A percentile compares a stretch with the other conserved stretches of the same genome.
These are phyloP conservation scores for Eimeria tenella DNA, from an alignment of 169 alveolate species.

Conservation along the genomic window DNA sequence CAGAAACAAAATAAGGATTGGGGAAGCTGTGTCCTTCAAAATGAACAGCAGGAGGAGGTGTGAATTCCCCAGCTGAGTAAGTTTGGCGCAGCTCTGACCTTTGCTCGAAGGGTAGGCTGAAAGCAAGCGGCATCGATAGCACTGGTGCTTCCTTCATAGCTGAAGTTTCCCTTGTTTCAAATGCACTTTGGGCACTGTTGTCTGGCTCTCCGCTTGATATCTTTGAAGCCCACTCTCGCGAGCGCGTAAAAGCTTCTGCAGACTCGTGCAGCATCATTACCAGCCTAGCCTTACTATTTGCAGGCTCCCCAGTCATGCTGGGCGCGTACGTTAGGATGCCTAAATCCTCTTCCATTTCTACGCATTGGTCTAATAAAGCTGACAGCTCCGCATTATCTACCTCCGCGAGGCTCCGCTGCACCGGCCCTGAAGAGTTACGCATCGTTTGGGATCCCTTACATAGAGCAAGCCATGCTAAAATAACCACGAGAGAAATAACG, in stretches of 20 bases:
- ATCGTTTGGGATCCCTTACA: background rate
- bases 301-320: background rate
- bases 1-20: too few relatives aligned
- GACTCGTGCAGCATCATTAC: background rate
- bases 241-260: background rate
- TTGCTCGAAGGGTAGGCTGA: too few relatives aligned
- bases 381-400: background rate
- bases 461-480: background rate
- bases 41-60: too few relatives aligned
- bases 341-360: background rate
- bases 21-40: too few relatives aligned
- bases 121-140: too few relatives aligned
- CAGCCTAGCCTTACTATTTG: conserved; percentile 17
- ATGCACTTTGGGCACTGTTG: too few relatives aligned
- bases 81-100: too few relatives aligned
- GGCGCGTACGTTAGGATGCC: background rate
- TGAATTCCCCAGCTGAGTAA: too few relatives aligned
- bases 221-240: background rate
- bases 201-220: too few relatives aligned
- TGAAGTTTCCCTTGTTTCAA: too few relatives aligned
- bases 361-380: background rate
- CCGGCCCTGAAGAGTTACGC: background rate
- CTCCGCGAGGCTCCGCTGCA: conserved; percentile 1
- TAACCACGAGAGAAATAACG: background rate
- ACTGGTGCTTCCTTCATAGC: too few relatives aligned